Base-by-base conservation (phyloP, 2,329 filamentous ascomycete genomes). In the Colletotrichum sp. region DNA sequence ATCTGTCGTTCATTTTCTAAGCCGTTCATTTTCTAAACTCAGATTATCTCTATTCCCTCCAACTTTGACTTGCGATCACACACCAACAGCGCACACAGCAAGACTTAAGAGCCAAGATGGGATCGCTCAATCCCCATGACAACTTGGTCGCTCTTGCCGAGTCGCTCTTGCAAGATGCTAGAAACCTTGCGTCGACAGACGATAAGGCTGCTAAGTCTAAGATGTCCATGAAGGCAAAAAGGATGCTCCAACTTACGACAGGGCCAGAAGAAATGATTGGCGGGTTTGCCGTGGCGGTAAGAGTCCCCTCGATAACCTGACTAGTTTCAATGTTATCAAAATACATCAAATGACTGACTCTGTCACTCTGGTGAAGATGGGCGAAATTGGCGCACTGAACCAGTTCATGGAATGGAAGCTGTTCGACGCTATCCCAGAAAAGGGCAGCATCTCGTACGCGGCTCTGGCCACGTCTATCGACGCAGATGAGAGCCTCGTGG, bases 391-490 rank as follows among this genome's bases (percentile, higher is more conserved):
- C 3, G 80, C 79, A 4, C 21, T 48, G 18, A 48, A 64, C 15
- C 56, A 64, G 34, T 80, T 79, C 60, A 77, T 80, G 48, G 70
- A 78, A 43, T 81, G 80, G 80, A 79, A 79, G 48, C 78, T 79
- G n/a, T 81, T 81, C 48, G 80, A 81, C 74, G 66, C 75, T 21
- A 81, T 81, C 70, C 79, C 80, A 3, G 64, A 78, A 26, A 58
- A 76, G 18, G 79, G 78, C 13, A 68, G 71, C 69, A 79, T 81
- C 34, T 80, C 79, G 8, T 77, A 78, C 65, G 18, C 66, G 12
- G 77, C 79, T 34, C 78, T 81, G 3, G 78, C 80, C 8, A 43
- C 38, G 16, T 76, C 72, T 3, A 34, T 81, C n/a, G 43, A 79
- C 8, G 78, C 79, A 1, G 71, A 80, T 2, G 78, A 80, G 52